phyloP scores from a whole-genome alignment of 495 filamentous ascomycete species.

The Trichocladium antarcticum region DNA sequence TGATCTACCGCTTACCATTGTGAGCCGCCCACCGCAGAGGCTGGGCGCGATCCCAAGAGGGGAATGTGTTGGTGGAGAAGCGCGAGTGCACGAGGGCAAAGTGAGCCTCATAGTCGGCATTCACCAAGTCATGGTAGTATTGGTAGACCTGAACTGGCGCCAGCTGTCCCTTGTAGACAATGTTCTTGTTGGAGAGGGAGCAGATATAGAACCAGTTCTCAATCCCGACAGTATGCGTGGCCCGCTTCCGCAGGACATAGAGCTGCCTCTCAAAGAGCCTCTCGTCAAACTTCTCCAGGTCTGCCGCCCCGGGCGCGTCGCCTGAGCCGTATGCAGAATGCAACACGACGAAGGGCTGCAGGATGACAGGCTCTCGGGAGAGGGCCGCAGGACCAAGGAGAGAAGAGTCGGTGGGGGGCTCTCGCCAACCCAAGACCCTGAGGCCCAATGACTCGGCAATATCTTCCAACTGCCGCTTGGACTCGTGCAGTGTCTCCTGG shows the following conservation, averaged over 20 bases:
- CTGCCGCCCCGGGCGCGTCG: constrained; percentile 66
- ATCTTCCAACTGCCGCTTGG: constrained; percentile 80
- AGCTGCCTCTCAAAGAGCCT: constrained; percentile 84
- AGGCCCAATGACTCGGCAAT: constrained; percentile 78
- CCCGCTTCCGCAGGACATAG: constrained; percentile 88
- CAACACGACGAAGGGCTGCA: constrained; percentile 93
- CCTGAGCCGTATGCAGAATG: constrained; percentile 77
- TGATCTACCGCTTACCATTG: constrained; percentile 54
- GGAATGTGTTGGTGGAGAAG: constrained; percentile 99
- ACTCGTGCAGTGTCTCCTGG: constrained; percentile 73
- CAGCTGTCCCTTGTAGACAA: constrained; percentile 98
- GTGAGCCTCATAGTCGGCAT: constrained; percentile 94
- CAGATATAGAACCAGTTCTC: constrained; percentile 99
- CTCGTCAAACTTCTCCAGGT: constrained; percentile 72
- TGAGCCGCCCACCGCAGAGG: constrained; percentile 95
- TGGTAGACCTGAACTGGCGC: constrained; percentile 96
- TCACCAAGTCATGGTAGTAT: constrained; percentile 96
- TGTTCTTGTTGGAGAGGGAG: constrained; percentile 96
- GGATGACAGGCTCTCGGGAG: constrained; percentile 86
- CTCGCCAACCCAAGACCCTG: constrained; percentile 91
- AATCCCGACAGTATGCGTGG: constrained; percentile 85
- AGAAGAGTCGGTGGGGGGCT: constrained; percentile 84
- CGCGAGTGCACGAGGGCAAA: constrained; percentile 97
- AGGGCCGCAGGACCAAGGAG: constrained; percentile 88
- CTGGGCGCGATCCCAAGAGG: constrained; percentile 97